These are phyloP conservation scores for Craspedostauros australis DNA, from an alignment of 108 stramenopile genomes.

Conservation along the genomic window DNA sequence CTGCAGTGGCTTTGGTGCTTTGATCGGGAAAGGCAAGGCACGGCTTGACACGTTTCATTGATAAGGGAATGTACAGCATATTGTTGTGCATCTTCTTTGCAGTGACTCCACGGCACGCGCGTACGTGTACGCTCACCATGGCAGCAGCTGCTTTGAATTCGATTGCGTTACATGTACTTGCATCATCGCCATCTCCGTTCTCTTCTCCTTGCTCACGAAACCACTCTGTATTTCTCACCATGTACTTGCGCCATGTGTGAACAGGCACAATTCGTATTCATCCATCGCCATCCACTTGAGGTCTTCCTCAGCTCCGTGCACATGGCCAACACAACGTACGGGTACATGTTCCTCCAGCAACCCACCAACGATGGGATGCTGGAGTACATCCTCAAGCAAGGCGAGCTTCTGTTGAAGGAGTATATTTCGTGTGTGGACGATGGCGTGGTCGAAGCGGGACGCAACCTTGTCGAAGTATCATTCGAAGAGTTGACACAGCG, in stretches of 20 bases:
- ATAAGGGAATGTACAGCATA: too few relatives aligned
- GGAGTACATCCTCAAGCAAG: constrained; percentile 39
- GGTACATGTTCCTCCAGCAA: constrained; percentile 29
- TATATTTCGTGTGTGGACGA: too few relatives aligned
- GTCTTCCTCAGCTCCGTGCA: constrained; percentile 36
- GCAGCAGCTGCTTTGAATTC: too few relatives aligned
- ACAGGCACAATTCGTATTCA: constrained; percentile 37
- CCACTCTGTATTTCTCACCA: neutral
- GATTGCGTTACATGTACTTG: too few relatives aligned
- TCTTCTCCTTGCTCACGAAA: neutral
- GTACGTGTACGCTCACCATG: neutral
- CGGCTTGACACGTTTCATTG: too few relatives aligned
- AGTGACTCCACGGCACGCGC: constrained; percentile 5
- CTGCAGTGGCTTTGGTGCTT: too few relatives aligned
- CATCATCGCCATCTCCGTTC: too few relatives aligned
- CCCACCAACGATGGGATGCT: constrained; percentile 22
- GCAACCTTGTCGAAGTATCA: constrained; percentile 28
- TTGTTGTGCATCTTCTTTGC: too few relatives aligned
- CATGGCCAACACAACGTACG: constrained; percentile 43
- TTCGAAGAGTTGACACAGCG: constrained; percentile 27
- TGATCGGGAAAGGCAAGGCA: too few relatives aligned
- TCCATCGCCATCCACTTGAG: constrained; percentile 37
- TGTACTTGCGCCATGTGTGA: constrained; percentile 30
- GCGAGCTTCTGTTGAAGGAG: constrained; percentile 30
- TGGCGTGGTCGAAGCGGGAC: constrained; percentile 19